A percentile compares a stretch with the other conserved stretches of the same genome.
phyloP scores from a whole-genome alignment of 257 asterid species.

The Solanum lycopersicoides region DNA sequence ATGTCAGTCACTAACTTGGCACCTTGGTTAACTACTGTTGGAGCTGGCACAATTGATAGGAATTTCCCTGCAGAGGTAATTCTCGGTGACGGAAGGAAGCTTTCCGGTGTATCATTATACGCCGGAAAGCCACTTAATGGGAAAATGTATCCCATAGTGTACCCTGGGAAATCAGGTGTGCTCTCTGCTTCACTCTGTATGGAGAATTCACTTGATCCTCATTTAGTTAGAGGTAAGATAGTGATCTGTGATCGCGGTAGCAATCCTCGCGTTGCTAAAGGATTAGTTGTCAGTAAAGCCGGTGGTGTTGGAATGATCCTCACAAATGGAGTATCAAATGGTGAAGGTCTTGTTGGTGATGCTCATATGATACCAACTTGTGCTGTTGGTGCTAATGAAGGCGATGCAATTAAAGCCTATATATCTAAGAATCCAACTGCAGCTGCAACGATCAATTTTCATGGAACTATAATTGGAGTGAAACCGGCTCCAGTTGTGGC shows the following conservation, averaged over 20 bases:
- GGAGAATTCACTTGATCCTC: conserved; percentile 80
- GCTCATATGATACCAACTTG: conserved; percentile 84
- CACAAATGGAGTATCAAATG: conserved; percentile 78
- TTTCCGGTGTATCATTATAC: conserved; percentile 75
- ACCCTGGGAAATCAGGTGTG: conserved; percentile 80
- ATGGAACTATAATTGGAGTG: conserved; percentile 66
- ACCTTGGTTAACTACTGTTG: conserved; percentile 95
- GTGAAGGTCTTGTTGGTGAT: conserved; percentile 92
- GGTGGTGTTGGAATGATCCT: conserved; percentile 95
- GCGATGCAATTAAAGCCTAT: conserved; percentile 61
- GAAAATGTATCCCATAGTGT: conserved; percentile 62
- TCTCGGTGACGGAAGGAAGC: conserved; percentile 53
- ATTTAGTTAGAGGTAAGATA: conserved; percentile 53
- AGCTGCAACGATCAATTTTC: conserved; percentile 55
- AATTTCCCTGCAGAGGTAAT: conserved; percentile 74
- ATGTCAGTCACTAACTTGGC: conserved; percentile 96
- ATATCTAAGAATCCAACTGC: conserved; percentile 32
- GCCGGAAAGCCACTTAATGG: conserved; percentile 62
- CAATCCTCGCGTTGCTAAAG: conserved; percentile 86
- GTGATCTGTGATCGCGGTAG: conserved; percentile 95
- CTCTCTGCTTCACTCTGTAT: conserved; percentile 87
- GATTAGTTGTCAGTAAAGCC: conserved; percentile 75
- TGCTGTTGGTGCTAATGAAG: conserved; percentile 68
- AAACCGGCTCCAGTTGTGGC: conserved; percentile 97
- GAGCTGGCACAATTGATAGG: conserved; percentile 91